These are phyloP conservation scores for Citrullus mucosospermus DNA, from an alignment of 306 rosid species.

Conservation along the genomic window DNA sequence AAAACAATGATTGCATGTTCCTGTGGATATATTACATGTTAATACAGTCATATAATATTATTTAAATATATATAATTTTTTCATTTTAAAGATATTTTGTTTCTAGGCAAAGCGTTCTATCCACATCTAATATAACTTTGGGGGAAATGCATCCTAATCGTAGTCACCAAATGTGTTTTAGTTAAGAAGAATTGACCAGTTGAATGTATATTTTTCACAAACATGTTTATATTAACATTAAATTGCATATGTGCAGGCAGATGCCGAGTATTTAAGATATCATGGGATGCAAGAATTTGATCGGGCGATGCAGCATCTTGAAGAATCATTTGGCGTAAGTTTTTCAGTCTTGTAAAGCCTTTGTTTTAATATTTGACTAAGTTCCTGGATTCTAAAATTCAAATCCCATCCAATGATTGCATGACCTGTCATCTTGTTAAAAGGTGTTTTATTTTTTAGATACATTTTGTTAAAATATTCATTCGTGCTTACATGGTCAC, in stretches of 20 bases:
- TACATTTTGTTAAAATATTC: too few relatives aligned
- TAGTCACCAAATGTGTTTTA: neutral
- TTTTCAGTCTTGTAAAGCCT: neutral
- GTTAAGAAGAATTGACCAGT: neutral
- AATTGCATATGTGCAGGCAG: constrained; percentile 47
- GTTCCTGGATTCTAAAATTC: constrained; percentile 1
- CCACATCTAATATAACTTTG: neutral
- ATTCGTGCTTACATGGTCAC: neutral
- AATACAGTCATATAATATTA: too few relatives aligned
- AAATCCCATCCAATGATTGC: neutral
- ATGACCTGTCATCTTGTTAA: neutral
- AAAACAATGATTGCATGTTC: too few relatives aligned
- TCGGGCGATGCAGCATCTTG: constrained; percentile 92
- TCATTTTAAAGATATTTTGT: neutral
- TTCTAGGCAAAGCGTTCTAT: neutral
- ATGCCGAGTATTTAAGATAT: constrained; percentile 69
- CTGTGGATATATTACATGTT: too few relatives aligned
- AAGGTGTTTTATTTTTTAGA: neutral
- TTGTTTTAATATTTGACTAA: neutral
- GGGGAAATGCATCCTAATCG: neutral
- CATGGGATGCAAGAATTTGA: constrained; percentile 91
- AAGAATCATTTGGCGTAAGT: constrained; percentile 80
- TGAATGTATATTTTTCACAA: neutral
- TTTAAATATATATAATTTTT: neutral
- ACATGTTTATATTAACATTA: neutral